Conservation (phyloP, 2,329 filamentous ascomycete species). For the Aspergillus sp. region DNA sequence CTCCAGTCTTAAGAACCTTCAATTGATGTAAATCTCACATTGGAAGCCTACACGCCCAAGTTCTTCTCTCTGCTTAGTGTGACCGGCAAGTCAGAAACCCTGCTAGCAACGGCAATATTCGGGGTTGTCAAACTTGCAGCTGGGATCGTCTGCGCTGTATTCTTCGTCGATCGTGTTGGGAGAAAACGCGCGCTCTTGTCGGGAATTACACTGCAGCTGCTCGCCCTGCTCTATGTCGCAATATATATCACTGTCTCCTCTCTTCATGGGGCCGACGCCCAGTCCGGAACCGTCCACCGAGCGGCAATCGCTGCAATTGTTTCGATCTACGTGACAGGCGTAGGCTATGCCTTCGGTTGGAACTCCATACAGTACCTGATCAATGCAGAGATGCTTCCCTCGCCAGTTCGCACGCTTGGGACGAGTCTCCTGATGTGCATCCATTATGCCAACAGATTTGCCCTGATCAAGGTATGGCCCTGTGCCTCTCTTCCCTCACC, state of each 20-base stretch:
- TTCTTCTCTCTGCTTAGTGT: not conserved
- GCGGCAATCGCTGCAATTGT: conserved; percentile 39
- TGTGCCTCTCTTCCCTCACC: no score
- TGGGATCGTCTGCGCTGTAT: conserved; percentile 66
- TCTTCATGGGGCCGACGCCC: not conserved
- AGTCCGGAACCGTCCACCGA: conserved; percentile 26
- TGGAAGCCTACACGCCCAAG: not conserved
- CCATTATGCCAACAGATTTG: conserved; percentile 41
- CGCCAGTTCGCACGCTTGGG: conserved; percentile 43
- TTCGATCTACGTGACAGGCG: conserved; percentile 46
- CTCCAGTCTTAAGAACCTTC: not conserved
- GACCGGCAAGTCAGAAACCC: not conserved
- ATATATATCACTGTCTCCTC: conserved; percentile 31
- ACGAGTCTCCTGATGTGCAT: conserved; percentile 47
- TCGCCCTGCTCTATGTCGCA: conserved; percentile 57
- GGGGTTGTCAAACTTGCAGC: conserved; percentile 50
- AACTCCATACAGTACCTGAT: conserved; percentile 48
- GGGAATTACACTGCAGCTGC: conserved; percentile 35
- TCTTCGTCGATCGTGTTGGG: conserved; percentile 73
- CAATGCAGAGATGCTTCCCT: conserved; percentile 48
- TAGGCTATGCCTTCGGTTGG: conserved; percentile 51
- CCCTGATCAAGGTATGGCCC: conserved; percentile 25
- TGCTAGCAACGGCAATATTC: not conserved
- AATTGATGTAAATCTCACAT: not conserved
- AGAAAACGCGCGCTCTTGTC: conserved; percentile 50